These are phyloP conservation scores for Alternaria infectoria DNA, from an alignment of 2,329 filamentous ascomycete genomes.

Conservation along the genomic window DNA sequence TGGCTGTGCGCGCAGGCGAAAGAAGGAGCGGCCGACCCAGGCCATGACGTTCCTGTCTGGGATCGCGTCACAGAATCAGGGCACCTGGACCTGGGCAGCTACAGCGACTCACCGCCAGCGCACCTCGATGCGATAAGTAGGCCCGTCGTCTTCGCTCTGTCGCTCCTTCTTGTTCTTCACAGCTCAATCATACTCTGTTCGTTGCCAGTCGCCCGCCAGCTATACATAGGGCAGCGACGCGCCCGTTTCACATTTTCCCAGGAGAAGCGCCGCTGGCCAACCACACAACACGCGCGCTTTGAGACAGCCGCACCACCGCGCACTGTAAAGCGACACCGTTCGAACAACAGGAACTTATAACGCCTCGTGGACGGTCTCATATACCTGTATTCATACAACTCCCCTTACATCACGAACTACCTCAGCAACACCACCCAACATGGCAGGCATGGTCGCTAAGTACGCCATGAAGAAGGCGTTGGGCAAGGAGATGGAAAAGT, in stretches of 20 bases:
- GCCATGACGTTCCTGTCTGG: conserved; percentile 27
- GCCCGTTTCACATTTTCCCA: conserved; percentile 48
- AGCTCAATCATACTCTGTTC: conserved; percentile 9
- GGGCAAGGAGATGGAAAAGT: conserved; percentile 55
- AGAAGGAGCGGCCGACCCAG: background rate
- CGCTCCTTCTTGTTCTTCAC: conserved; percentile 12
- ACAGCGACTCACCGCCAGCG: conserved; percentile 28
- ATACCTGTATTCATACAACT: conserved; percentile 5
- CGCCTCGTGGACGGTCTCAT: conserved; percentile 7
- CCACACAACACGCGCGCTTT: conserved; percentile 30
- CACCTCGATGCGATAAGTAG: conserved; percentile 29
- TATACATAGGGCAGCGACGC: conserved; percentile 47
- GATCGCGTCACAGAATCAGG: conserved; percentile 33
- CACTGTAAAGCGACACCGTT: conserved; percentile 15
- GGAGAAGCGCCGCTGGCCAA: conserved; percentile 39
- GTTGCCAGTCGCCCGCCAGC: conserved; percentile 30
- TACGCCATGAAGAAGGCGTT: conserved; percentile 59
- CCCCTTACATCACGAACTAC: conserved; percentile 5
- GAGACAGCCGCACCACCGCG: conserved; percentile 33
- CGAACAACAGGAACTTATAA: conserved; percentile 28
- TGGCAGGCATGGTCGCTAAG: conserved; percentile 56
- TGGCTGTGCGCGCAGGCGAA: conserved; percentile 19
- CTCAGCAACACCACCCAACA: conserved; percentile 32
- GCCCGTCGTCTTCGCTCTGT: background rate
- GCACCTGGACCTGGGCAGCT: conserved; percentile 15